Base-by-base conservation (phyloP, 2,329 filamentous ascomycete species). In the Emericellopsis atlantica region DNA sequence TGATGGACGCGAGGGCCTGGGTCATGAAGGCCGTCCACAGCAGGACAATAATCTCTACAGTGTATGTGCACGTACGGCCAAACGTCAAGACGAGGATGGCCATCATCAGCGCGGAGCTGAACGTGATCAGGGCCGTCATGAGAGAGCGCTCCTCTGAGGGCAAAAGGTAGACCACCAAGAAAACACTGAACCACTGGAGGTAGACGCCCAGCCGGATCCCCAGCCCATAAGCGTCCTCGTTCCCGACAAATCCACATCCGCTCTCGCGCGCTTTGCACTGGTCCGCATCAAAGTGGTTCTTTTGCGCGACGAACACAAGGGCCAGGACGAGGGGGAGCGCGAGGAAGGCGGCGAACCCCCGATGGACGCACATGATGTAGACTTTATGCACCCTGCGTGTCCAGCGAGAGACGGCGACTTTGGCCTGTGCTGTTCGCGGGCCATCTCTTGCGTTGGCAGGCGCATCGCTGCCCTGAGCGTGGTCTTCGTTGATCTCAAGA, bases 121-220 rank as follows among this genome's bases (percentile, higher is more conserved):
- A 39, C 12, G 26, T 32, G n/a, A 23, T 22, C 11, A 39, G n/a
- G 7, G 4, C 11, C 9, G 18, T 31, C n/a, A 39, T 39, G 14
- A 32, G 26, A 3, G 22, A 10, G 12, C 37, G 37, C 21, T 39
- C 37, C 37, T 39, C 37, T 3, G 37, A 39, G 9, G 26, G 23
- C 11, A 39, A 11, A 12, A 32, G 7, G 15, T n/a, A n/a, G 18
- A 18, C 14, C 21, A 32, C 26, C 15, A 39, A 15, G 37, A 12
- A 31, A 6, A 12, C 15, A 11, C 14, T 22, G 12, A 39, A 6
- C 37, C 37, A 39, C 18, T 39, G 37, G 12, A 39, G 37, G 26
- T 39, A 39, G 22, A 39, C 26, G n/a, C 37, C 37, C 37, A 39
- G 37, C 3, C 37, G 37, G 26, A 39, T 39, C 11, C 37, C 37